Evolutionary conservation across 1,284 basidiomycete species (phyloP), one percentile per base, ranked within the genome.

Genomic region (Ganoderma lucidum): DNA sequence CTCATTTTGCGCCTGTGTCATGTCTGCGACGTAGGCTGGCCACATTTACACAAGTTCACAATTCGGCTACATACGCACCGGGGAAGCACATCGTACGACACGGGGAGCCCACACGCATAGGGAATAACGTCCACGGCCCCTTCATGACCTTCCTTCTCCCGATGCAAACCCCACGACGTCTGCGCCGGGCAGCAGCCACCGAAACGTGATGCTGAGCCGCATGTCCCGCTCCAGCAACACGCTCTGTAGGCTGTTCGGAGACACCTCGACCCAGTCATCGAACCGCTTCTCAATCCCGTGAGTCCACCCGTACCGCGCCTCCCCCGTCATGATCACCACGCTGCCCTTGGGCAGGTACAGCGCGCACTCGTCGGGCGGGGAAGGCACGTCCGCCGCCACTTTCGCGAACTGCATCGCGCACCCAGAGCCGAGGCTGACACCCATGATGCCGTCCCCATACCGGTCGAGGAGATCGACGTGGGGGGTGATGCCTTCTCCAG

Each of bases 391-490:
- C 10, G 23, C 23, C 3, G 62, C 3, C 30, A 73, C 66, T 68
- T 74, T 67, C 39, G 80, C 82, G 73, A 95, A 94, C 41, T 85
- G 84, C 93, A 95, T 95, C 12, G 89, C 90, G 60, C 89, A 92
- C 17, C 90, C 87, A 1, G 8, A 2, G 92, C 93, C 35, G 60
- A 89, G 90, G n/a, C 88, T 94, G 68, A 95, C 86, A 15, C 92
- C 93, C 48, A 95, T 85, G 71, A 96, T 95, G 2, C 92, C 93
- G 76, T 95, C 93, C 15, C 87, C 92, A 75, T 91, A 96, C 23
- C 94, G 39, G 39, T 41, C 2, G 10, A 41, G 39, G 39, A 41
- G 39, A 9, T 41, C 94, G 59, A 95, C 87, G 73, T 95, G 94
- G 0, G 93, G 85, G 0, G 88, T 83, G 71, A 96, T 95, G 15